These are phyloP conservation scores for Quercus lobata DNA, from an alignment of 331 rosid species.

Conservation along the genomic window DNA sequence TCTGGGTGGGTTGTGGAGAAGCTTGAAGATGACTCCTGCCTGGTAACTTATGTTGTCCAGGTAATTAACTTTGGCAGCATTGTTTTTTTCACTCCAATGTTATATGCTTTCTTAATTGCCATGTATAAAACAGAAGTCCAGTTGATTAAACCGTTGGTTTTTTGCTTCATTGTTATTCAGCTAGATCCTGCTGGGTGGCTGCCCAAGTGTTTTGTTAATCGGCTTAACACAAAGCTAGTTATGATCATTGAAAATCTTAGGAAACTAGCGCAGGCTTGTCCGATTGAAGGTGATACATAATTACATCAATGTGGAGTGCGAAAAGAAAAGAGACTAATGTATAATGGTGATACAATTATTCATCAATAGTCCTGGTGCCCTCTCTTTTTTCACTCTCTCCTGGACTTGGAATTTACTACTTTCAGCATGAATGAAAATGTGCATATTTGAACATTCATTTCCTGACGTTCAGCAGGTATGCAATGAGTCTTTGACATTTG, in stretches of 20 bases:
- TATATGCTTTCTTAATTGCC: not conserved
- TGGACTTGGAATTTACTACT: not conserved
- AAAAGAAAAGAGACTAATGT: not conserved
- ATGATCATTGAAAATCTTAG: constrained; percentile 82
- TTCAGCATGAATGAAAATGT: not conserved
- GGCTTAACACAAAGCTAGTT: constrained; percentile 73
- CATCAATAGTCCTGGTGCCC: not conserved
- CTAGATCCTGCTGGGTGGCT: constrained; percentile 93
- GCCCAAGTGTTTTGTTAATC: constrained; percentile 86
- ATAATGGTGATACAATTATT: constrained; percentile 1
- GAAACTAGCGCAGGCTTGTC: constrained; percentile 65
- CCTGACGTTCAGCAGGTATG: not conserved
- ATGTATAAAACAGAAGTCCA: not conserved
- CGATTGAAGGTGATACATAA: constrained; percentile 37
- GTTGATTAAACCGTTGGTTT: not conserved
- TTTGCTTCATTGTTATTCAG: constrained; percentile 29
- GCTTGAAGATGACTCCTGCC: constrained; percentile 71
- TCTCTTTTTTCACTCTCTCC: not conserved
- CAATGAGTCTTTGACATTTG: not conserved
- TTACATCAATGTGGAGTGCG: constrained; percentile 17
- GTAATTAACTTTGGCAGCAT: constrained; percentile 16
- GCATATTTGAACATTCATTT: not conserved
- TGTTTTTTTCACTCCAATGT: not conserved
- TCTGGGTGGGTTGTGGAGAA: constrained; percentile 94
- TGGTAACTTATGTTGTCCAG: constrained; percentile 88